Evolutionary conservation across 192 early-diverging fungal genomes (phyloP).

Genomic region (Coemansia sp.): DNA sequence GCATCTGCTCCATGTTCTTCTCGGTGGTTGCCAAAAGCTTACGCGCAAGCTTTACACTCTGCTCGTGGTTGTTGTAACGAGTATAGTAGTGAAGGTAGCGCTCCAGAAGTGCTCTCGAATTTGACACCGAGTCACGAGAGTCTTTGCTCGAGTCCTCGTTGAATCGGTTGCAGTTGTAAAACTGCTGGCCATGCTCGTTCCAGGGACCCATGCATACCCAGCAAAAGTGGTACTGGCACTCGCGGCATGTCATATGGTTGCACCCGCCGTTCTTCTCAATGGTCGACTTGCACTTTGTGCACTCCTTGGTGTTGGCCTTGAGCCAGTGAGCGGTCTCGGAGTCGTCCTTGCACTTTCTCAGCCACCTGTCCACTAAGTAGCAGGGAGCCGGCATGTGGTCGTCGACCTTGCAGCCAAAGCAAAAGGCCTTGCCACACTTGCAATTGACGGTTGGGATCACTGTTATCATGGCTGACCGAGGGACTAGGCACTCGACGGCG

Average conservation of each 20-base stretch:
- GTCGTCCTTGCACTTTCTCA: conserved; percentile 96
- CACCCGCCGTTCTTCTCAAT: conserved; percentile 99
- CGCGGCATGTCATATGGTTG: conserved; percentile 99
- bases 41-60: conserved; percentile 84
- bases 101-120: conserved; percentile 83
- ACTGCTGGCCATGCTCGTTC: conserved; percentile 92
- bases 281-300: conserved; percentile 87
- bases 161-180: conserved; percentile 98
- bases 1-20: conserved; percentile 90
- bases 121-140: conserved; percentile 59
- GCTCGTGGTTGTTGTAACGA: conserved; percentile 97
- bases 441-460: conserved; percentile 90
- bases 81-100: conserved; percentile 98
- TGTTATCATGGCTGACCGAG: conserved; percentile 60
- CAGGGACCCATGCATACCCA: conserved; percentile 99
- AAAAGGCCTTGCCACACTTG: conserved; percentile 76
- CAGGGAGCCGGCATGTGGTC: conserved; percentile 91
- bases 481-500: conserved; percentile 87
- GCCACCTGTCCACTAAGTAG: conserved; percentile 77
- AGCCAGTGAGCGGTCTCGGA: conserved; percentile 99
- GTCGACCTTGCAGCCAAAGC: conserved; percentile 86
- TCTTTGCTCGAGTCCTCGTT: conserved; percentile 78
- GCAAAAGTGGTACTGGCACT: conserved; percentile 98
- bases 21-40: conserved; percentile 59
- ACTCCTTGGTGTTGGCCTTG: conserved; percentile 92